Evolutionary conservation across 1,284 basidiomycete species (phyloP), one percentile per base, ranked within the genome.

Genomic region (Fomitopsis betulina): DNA sequence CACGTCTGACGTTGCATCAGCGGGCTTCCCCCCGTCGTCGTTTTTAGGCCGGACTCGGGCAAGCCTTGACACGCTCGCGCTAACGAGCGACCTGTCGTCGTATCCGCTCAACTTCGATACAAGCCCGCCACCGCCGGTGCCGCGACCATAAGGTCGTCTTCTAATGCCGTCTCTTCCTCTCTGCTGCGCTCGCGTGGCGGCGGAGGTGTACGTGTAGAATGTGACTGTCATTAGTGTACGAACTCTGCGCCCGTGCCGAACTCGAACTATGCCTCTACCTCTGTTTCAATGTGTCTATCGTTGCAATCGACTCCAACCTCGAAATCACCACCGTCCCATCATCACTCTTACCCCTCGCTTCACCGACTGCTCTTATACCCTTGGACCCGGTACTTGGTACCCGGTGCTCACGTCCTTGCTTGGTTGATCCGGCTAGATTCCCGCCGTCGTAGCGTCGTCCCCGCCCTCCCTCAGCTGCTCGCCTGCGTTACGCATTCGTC

Each of bases 21-120:
- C 58, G 23, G 54, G 63, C 19, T 57, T 66, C 27, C 62, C 69
- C 32, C 67, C 69, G 38, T 65, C 66, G 27, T 65, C 62, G 55
- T 57, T 61, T 45, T 43, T 58, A 45, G 67, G 65, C 33, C 79
- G 82, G 53, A 82, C 87, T 69, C 81, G 91, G 55, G 90, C 90
- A 23, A 93, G 90, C 69, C 73, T 93, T 63, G 90, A 93, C 66
- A 93, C 90, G 1, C 76, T 93, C 37, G 89, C 87, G 9, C 77
- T 93, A 57, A 92, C 91, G 61, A 86, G 80, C 65, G 91, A 91
- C 71, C 72, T 93, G 56, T 85, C 88, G 42, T 87, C 88, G 21
- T 92, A 90, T 68, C 90, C 91, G 30, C 78, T 93, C 56, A 83
- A 81, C 43, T 89, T 89, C 66, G 86, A 73, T 57, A 38, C 57